A percentile compares a stretch with the other conserved stretches of the same genome.
These are phyloP conservation scores for Penicillium sp. DNA, from an alignment of 2,329 filamentous ascomycete species.

Conservation along the genomic window DNA sequence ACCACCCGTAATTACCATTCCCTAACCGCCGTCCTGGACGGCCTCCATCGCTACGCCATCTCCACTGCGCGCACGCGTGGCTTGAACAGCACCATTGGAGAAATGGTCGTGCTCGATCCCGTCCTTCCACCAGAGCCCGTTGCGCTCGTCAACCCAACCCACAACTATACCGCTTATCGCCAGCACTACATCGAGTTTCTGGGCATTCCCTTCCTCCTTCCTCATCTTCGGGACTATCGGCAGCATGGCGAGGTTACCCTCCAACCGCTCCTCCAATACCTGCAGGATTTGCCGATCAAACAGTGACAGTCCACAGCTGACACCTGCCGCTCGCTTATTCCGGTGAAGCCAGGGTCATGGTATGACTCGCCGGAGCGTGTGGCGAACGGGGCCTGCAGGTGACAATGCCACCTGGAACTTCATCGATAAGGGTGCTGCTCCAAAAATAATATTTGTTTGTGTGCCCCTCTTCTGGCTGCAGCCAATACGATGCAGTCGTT, in stretches of 20 bases:
- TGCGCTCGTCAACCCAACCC: slow-evolving; percentile 25
- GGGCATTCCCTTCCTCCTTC: slow-evolving; percentile 37
- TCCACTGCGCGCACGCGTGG: slow-evolving; percentile 19
- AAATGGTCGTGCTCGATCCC: slow-evolving; percentile 20
- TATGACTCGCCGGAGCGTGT: slow-evolving; percentile 3
- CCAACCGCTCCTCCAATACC: slow-evolving; percentile 26
- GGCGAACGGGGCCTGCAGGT: slow-evolving; percentile 14
- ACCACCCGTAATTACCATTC: slow-evolving; percentile 34
- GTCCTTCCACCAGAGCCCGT: slow-evolving; percentile 22
- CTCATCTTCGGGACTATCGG: slow-evolving; percentile 34
- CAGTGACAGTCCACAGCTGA: slow-evolving; percentile 4
- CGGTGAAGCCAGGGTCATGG: slow-evolving; percentile 3
- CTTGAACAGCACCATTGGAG: slow-evolving; percentile 9
- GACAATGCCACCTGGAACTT: slow-evolving; percentile 4
- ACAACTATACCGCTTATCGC: slow-evolving; percentile 36
- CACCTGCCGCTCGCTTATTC: background rate
- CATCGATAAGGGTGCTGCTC: background rate
- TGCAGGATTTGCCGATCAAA: slow-evolving; percentile 11
- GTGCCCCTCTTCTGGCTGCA: background rate
- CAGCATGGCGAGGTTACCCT: slow-evolving; percentile 25
- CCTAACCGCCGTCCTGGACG: slow-evolving; percentile 33
- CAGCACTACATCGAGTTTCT: slow-evolving; percentile 28
- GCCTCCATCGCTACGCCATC: slow-evolving; percentile 32
- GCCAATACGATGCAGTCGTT: background rate
- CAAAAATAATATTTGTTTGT: slow-evolving; percentile 5